Conservation (phyloP, 495 filamentous ascomycete genomes). For the Parathielavia appendiculata region DNA sequence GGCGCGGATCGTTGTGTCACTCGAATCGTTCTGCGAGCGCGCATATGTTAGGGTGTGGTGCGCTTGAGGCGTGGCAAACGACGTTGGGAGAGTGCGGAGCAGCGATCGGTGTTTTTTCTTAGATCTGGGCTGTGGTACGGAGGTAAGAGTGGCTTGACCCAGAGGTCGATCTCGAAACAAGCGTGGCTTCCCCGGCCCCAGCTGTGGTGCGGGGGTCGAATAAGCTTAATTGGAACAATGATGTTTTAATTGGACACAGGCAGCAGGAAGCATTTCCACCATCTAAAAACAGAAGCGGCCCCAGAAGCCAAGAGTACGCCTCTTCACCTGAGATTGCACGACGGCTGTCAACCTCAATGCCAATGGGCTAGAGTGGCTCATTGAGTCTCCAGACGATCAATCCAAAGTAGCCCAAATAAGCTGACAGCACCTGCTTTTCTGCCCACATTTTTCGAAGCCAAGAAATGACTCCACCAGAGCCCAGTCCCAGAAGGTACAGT, state of each 20-base stretch:
- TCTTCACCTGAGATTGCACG: not conserved
- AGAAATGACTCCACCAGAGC: too few relatives aligned
- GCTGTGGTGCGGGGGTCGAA: slow-evolving; percentile 1
- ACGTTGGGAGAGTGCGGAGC: not conserved
- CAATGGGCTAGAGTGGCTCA: too few relatives aligned
- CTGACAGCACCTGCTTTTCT: too few relatives aligned
- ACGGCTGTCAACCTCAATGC: not conserved
- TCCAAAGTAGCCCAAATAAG: too few relatives aligned
- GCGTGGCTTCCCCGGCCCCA: not conserved
- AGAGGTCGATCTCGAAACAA: slow-evolving; percentile 1
- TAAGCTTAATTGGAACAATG: not conserved
- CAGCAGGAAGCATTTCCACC: not conserved
- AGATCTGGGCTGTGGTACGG: too few relatives aligned
- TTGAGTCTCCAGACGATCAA: too few relatives aligned
- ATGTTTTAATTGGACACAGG: not conserved
- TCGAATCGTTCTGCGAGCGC: not conserved
- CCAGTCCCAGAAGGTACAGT: too few relatives aligned
- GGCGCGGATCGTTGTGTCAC: not conserved
- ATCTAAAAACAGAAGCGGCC: slow-evolving; percentile 1
- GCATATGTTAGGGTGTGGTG: not conserved
- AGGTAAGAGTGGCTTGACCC: not conserved
- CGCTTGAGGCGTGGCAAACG: not conserved
- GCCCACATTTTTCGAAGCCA: too few relatives aligned
- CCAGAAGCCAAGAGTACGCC: slow-evolving; percentile 3
- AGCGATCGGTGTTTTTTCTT: not conserved